These are phyloP conservation scores for Talaromyces sp. DNA, from an alignment of 2,329 filamentous ascomycete genomes.

Conservation along the genomic window DNA sequence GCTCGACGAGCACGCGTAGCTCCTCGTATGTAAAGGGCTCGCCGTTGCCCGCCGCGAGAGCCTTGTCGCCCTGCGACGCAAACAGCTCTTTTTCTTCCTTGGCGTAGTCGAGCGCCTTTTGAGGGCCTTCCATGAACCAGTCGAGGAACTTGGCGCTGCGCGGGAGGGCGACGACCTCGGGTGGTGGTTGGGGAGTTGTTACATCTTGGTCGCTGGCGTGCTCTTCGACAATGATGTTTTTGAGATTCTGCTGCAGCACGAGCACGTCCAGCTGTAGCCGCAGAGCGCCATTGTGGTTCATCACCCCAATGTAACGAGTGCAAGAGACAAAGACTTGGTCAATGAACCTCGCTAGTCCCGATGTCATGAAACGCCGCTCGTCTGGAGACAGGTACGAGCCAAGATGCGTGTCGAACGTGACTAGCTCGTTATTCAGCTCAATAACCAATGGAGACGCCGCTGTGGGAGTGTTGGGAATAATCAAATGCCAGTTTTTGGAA, in stretches of 20 bases:
- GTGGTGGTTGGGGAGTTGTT: constrained; percentile 13
- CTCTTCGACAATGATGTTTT: constrained; percentile 65
- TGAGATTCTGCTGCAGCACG: constrained; percentile 92
- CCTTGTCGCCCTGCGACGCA: constrained; percentile 29
- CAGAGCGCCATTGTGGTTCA: constrained; percentile 80
- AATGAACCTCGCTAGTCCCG: constrained; percentile 71
- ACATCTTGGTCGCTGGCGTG: constrained; percentile 5
- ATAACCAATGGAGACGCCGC: constrained; percentile 63
- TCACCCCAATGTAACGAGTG: constrained; percentile 65
- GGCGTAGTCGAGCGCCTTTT: constrained; percentile 41
- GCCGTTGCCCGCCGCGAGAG: constrained; percentile 33
- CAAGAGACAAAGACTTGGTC: constrained; percentile 74
- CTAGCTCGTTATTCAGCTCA: constrained; percentile 75
- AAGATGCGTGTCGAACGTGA: constrained; percentile 82
- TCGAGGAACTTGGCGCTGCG: constrained; percentile 44
- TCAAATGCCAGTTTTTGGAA: constrained; percentile 62
- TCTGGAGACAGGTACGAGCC: constrained; percentile 65
- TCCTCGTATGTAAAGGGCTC: constrained; percentile 45
- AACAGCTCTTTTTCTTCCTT: constrained; percentile 41
- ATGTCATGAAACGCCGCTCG: constrained; percentile 72
- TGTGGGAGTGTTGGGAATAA: constrained; percentile 37
- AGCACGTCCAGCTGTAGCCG: constrained; percentile 91
- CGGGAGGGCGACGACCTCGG: constrained; percentile 38
- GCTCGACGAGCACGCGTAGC: constrained; percentile 40
- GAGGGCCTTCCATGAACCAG: constrained; percentile 45